Evolutionary conservation across 306 rosid species (phyloP), one percentile per base, ranked within the genome.

Genomic region (Citrullus colocynthis): DNA sequence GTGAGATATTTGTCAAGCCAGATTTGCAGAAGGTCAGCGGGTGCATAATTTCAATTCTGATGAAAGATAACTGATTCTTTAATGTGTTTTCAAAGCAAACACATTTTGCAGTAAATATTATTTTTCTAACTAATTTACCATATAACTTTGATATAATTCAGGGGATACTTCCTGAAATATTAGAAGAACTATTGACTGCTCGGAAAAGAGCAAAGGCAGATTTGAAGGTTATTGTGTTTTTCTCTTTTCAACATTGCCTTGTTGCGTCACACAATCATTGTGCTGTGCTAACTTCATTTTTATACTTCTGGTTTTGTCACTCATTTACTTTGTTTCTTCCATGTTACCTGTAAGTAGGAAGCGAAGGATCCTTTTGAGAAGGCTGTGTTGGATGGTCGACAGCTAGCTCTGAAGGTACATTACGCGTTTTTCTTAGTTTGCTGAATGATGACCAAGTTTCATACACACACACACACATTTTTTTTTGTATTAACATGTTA

Each of bases 151-250:
- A 45, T 78, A 59, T 79, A 79, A 59, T 86, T 67, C 83, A 94
- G 98, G 98, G 98, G 75, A 92, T 92, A 86, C 98, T 92, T 85
- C 98, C 98, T 79, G 98, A 95, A 89, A 95, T 95, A 74, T 97
- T 95, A 64, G 98, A 95, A 83, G 98, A 95, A 89, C 88, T 95
- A 70, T 75, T 95, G 83, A 32, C 95, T 65, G 98, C 97, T 71
- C 97, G 96, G 75, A 92, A 89, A 88, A 88, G 96, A 87, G 98
- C 98, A 81, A 95, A 95, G 85, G 98, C 97, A 60, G 96, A 92
- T 82, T 83, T 95, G 74, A 95, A 92, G 98, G 97, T 92, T 83
- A 14, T 74, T 58, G 9, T 9, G 16, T 76, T 75, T 76, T 75
- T 34, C 45, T 20, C 17, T 52, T 37, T 55, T 24, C 36, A 34